phyloP scores from a whole-genome alignment of 208 protist genomes.

The Trypanosoma boissoni region DNA sequence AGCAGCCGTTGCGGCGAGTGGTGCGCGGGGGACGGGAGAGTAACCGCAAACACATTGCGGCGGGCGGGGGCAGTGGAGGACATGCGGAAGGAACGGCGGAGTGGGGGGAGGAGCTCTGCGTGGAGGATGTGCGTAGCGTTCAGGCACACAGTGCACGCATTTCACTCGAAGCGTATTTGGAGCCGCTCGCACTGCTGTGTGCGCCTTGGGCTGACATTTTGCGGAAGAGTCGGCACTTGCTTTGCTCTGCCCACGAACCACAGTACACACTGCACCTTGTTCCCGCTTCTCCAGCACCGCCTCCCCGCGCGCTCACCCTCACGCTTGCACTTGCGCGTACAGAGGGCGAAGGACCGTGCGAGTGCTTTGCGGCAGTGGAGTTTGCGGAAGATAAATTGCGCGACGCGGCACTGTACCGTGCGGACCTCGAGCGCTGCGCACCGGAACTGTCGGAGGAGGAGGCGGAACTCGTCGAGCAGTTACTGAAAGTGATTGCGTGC shows the following conservation, averaged over 20 bases:
- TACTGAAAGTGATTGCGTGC: neutral
- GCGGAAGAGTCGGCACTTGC: neutral
- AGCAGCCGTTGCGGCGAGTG: too few relatives aligned
- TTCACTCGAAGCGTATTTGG: conserved; percentile 3
- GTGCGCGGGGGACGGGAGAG: too few relatives aligned
- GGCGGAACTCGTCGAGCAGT: conserved; percentile 6
- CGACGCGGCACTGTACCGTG: neutral
- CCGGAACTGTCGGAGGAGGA: neutral
- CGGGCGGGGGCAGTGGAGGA: neutral
- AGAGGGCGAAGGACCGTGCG: neutral
- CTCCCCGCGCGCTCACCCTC: neutral
- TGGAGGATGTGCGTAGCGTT: conserved; percentile 12
- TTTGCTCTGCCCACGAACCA: conserved; percentile 1
- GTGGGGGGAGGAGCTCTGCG: neutral
- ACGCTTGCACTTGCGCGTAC: neutral
- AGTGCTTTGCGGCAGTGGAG: conserved; percentile 1
- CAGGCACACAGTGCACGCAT: conserved; percentile 5
- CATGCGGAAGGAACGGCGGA: conserved; percentile 1
- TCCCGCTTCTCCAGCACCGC: neutral
- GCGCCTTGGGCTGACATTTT: conserved; percentile 16
- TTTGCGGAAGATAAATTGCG: neutral
- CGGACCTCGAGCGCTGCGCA: neutral
- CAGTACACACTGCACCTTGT: conserved; percentile 23
- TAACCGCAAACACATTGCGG: neutral
- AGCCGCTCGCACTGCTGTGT: conserved; percentile 7